Base-by-base conservation (phyloP, 2,329 filamentous ascomycete species). In the Albifimbria verrucaria region DNA sequence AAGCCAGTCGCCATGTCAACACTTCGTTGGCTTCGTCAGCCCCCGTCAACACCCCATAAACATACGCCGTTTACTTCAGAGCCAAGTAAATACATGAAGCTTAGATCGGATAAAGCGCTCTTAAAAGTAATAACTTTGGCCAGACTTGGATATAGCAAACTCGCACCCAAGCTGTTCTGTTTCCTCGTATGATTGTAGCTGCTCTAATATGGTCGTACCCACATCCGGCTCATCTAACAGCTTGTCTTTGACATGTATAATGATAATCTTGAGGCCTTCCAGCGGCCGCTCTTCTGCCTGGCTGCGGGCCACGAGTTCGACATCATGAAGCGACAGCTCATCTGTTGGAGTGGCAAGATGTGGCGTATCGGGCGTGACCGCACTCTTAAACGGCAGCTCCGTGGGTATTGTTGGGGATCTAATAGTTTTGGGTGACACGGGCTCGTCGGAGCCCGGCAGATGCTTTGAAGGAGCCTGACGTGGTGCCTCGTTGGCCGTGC, bases 161-260 rank as follows among this genome's bases (percentile, higher is more conserved):
- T 89, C 83, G 67, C 90, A 95, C 0, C 92, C 93, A 47, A 96
- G 69, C 45, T 80, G 79, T 9, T 75, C 79, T 12, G 83, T 81
- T 50, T 77, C 72, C 55, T 92, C 90, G 54, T 90, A 78, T 23
- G 83, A 82, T 18, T 72, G 66, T 48, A 97, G 70, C 67, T 97
- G 84, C 55, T 76, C 65, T 21, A 94, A 62, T 32, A 97, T 96
- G 2, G 72, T 79, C 3, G 90, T 84, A 1, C 72, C 32, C 77
- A 81, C 2, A 80, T 83, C 47, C 74, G 83, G 82, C 0, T 85
- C 90, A 65, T 96, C 92, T 9, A 79, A 76, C 52, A 97, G 74
- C 21, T 82, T 87, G 59, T 97, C 93, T 68, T 99, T 99, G 64
- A 97, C 83, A 66, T 99, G 94, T 36, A 97, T 97, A 52, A 97